Conservation (phyloP, 768 basidiomycete genomes). For the Boletus rubescentipes region DNA sequence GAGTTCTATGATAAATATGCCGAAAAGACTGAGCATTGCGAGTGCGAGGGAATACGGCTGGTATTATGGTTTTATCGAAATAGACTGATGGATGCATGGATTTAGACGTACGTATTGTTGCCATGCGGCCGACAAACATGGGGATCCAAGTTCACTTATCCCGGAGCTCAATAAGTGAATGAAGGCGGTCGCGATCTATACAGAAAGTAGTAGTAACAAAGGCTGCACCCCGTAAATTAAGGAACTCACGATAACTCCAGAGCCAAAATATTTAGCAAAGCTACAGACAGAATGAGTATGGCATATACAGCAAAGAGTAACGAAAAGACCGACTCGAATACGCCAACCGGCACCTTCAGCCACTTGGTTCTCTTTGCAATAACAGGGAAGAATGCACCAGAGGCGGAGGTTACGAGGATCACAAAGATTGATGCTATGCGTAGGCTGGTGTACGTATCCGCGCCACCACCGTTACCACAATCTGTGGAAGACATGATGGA, state of each 20-base stretch:
- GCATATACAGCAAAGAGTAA: not conserved
- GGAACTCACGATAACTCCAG: conserved; percentile 74
- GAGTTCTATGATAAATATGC: conserved; percentile 82
- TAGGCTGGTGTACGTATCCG: conserved; percentile 46
- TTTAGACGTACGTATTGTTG: conserved; percentile 57
- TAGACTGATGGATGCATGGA: not conserved
- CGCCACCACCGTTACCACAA: conserved; percentile 56
- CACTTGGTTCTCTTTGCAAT: conserved; percentile 51
- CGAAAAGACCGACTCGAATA: conserved; percentile 66
- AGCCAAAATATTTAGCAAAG: conserved; percentile 89
- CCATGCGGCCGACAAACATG: conserved; percentile 75
- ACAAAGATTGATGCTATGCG: conserved; percentile 76
- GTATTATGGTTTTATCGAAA: not conserved
- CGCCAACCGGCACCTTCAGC: conserved; percentile 36
- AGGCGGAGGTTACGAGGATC: conserved; percentile 57
- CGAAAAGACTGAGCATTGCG: conserved; percentile 77
- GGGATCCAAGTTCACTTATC: conserved; percentile 62
- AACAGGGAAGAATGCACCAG: conserved; percentile 72
- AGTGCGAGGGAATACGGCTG: conserved; percentile 84
- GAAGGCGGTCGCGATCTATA: conserved; percentile 85
- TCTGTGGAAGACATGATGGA: conserved; percentile 25
- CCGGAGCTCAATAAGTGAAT: conserved; percentile 82
- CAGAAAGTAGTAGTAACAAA: conserved; percentile 2
- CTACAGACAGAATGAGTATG: conserved; percentile 35
- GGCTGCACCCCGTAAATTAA: not conserved